Evolutionary conservation across 306 rosid species (phyloP), one percentile per base, ranked within the genome.

Genomic region (Prinsepia uniflora): DNA sequence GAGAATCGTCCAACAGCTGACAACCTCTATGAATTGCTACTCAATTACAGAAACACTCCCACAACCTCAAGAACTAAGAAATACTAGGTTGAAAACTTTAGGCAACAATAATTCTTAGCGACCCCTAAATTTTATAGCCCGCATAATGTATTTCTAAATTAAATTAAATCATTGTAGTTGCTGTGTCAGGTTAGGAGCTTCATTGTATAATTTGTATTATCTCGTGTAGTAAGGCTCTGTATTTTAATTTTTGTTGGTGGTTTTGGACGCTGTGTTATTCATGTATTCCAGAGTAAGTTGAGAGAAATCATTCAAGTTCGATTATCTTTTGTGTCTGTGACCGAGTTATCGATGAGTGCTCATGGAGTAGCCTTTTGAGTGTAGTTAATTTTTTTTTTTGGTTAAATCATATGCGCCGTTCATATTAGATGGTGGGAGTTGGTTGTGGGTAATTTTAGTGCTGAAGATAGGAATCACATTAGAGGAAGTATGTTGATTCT

Each of bases 1-100:
- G 65, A n/a, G 8, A 84, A 85, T 57, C 90, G 96, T 17, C 99
- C 96, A 18, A 78, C 91, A 2, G 96, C 96, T 55, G 76, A 89
- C 75, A 79, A 85, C 75, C 88, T 95, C 74, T 69, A 84, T 69
- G 76, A 86, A 78, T 72, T 78, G 82, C 67, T 95, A 78, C 75
- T 84, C 17, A 79, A 72, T 20, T 85, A 67, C 19, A 68, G 84
- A 44, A 68, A 60, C 72, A 40, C 80, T 17, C 61, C 40, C 66
- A 46, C 81, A 70, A 62, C 79, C 64, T 72, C 66, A 76, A 71
- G 66, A 80, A 71, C 76, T 65, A 72, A 72, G 84, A 68, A 78
- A 76, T 67, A 46, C 63, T 76, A 78, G 81, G 47, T 77, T 74
- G 80, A 71, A 71, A 45, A 20, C 46, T 24, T 52, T 72, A 19